These are phyloP conservation scores for Sphaerostilbella broomeana DNA, from an alignment of 2,329 filamentous ascomycete species.

Conservation along the genomic window DNA sequence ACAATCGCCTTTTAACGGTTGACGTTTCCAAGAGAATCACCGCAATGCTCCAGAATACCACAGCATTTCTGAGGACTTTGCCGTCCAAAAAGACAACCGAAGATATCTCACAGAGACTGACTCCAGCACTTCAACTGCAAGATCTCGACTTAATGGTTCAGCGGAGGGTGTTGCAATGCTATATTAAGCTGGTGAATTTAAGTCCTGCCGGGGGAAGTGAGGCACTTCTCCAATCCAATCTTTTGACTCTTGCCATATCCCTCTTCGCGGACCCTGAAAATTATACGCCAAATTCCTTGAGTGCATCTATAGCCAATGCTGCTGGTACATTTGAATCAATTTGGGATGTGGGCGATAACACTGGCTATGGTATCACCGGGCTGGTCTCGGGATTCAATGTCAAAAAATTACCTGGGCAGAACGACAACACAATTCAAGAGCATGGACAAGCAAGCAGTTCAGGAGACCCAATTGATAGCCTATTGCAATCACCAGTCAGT, in stretches of 20 bases:
- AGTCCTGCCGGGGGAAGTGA: slow-evolving; percentile 82
- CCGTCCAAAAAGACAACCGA: slow-evolving; percentile 79
- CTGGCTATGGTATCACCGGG: slow-evolving; percentile 86
- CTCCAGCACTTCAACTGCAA: slow-evolving; percentile 77
- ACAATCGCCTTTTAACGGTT: slow-evolving; percentile 81
- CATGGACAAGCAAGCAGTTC: slow-evolving; percentile 47
- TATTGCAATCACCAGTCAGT: slow-evolving; percentile 66
- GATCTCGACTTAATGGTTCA: slow-evolving; percentile 93
- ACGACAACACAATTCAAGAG: slow-evolving; percentile 42
- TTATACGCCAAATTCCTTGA: slow-evolving; percentile 76
- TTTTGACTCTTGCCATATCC: slow-evolving; percentile 81
- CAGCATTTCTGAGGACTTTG: slow-evolving; percentile 77
- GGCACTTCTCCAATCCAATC: slow-evolving; percentile 80
- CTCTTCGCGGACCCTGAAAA: slow-evolving; percentile 91
- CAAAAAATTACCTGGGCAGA: slow-evolving; percentile 62
- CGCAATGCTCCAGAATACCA: slow-evolving; percentile 91
- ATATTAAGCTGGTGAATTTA: slow-evolving; percentile 81
- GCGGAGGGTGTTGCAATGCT: slow-evolving; percentile 87
- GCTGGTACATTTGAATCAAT: slow-evolving; percentile 86
- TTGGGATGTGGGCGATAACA: slow-evolving; percentile 94
- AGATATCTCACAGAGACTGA: slow-evolving; percentile 76
- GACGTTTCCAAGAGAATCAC: slow-evolving; percentile 92
- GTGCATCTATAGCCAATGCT: slow-evolving; percentile 84
- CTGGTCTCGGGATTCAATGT: slow-evolving; percentile 72
- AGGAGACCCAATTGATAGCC: slow-evolving; percentile 57